Evolutionary conservation across 2,329 filamentous ascomycete species (phyloP).

Genomic region (Calonectria pseudoturangicola): DNA sequence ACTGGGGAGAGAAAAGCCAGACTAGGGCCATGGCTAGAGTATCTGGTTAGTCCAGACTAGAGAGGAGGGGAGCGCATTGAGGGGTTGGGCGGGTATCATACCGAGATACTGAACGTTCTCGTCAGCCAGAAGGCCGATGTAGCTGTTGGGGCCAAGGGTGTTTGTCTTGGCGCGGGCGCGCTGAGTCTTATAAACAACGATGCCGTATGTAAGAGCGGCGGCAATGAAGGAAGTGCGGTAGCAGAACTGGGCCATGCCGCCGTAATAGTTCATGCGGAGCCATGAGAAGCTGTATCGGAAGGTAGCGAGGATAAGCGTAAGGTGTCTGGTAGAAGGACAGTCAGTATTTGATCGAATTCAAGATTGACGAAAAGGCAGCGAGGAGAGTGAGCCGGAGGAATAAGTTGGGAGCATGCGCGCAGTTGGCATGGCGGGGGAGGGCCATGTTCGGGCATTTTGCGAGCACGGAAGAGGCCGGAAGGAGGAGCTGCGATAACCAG

Average conservation of each 20-base stretch:
- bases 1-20: constrained; percentile 94
- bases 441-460: constrained; percentile 26
- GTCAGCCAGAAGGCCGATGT: constrained; percentile 83
- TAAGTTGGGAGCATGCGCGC: constrained; percentile 42
- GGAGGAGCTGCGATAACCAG: constrained; percentile 38
- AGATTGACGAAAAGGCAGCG: neutral
- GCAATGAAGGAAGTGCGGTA: constrained; percentile 95
- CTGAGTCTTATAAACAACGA: constrained; percentile 98
- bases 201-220: constrained; percentile 94
- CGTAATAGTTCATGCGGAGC: constrained; percentile 91
- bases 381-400: constrained; percentile 24
- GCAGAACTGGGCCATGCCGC: constrained; percentile 84
- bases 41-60: constrained; percentile 39
- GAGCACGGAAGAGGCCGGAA: constrained; percentile 36
- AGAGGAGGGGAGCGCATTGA: constrained; percentile 14
- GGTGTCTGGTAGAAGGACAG: constrained; percentile 75
- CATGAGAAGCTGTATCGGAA: constrained; percentile 90
- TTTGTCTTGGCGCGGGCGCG: constrained; percentile 87
- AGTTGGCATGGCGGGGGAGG: constrained; percentile 30
- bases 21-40: constrained; percentile 89
- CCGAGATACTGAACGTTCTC: constrained; percentile 99
- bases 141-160: constrained; percentile 75
- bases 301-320: constrained; percentile 88
- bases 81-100: constrained; percentile 63
- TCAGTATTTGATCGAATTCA: constrained; percentile 42